phyloP scores from a whole-genome alignment of 1,284 basidiomycete genomes.

The Rhodotorula glutinis region DNA sequence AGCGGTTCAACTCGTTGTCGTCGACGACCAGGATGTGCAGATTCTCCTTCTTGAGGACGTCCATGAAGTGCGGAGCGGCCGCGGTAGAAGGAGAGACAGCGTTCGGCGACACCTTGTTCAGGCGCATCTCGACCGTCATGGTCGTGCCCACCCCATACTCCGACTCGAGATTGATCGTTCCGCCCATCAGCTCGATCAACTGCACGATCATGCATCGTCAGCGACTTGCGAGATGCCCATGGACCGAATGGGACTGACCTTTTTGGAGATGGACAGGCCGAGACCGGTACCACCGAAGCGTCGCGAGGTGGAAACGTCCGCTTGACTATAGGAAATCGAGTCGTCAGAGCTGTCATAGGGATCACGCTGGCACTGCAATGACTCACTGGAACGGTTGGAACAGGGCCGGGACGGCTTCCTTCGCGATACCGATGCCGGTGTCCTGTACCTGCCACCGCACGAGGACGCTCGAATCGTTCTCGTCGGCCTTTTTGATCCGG shows the following conservation, averaged over 20 bases:
- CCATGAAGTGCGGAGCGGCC: conserved; percentile 8
- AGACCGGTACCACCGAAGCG: conserved; percentile 42
- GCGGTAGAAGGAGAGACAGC: conserved; percentile 1
- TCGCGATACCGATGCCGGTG: conserved; percentile 48
- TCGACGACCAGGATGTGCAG: conserved; percentile 37
- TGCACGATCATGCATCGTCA: background rate
- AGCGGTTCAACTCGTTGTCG: conserved; percentile 40
- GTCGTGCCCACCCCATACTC: conserved; percentile 36
- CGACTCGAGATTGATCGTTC: conserved; percentile 32
- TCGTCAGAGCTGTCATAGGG: conserved; percentile 25
- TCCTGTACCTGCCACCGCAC: conserved; percentile 47
- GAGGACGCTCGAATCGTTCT: conserved; percentile 41
- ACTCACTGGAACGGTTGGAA: conserved; percentile 49
- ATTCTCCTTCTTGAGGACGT: conserved; percentile 11
- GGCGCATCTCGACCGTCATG: conserved; percentile 19
- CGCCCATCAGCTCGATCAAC: conserved; percentile 38
- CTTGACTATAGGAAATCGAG: conserved; percentile 20
- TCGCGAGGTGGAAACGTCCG: conserved; percentile 35
- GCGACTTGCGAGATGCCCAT: conserved; percentile 37
- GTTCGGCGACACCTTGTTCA: conserved; percentile 7
- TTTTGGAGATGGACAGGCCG: conserved; percentile 31
- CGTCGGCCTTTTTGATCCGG: conserved; percentile 42
- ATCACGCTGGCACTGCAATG: conserved; percentile 15
- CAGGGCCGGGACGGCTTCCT: conserved; percentile 43
- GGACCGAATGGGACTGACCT: conserved; percentile 7